Base-by-base conservation (phyloP, 495 filamentous ascomycete genomes). In the Trichoderma asperelloides region DNA sequence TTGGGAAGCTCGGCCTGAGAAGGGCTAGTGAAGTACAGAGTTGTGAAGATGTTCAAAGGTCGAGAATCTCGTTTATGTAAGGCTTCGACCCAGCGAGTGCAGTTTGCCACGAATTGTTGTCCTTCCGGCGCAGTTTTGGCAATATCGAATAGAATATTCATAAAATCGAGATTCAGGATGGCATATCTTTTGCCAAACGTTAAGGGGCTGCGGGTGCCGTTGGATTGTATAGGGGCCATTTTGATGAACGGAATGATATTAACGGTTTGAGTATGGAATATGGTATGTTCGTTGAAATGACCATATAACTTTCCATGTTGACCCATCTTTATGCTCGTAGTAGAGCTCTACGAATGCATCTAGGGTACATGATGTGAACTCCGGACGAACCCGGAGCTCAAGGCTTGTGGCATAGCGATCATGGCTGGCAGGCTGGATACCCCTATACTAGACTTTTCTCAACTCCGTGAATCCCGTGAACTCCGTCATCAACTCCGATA, bases 81-180 rank as follows among this genome's bases (percentile, higher is more conserved):
- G 2, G 78, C 74, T 18, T 77, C 68, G 63, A 78, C 80, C 79
- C 79, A 82, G 28, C 65, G 51, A 13, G 68, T 67, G 49, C 65
- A 70, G 51, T 68, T 75, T 37, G 63, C 39, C 66, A 78, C 74
- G 37, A 73, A 78, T 33, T 43, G 63, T 21, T 67, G 23, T 40
- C 79, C 79, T 18, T 76, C 75, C 0, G 70, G 21, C 2, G 77
- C 78, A 27, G 70, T 63, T 33, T 73, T 68, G 55, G 78, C 62
- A 21, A 71, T 63, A 40, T 73, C 68, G 30, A 80, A 73, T 16
- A 82, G 73, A 16, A 74, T 55, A n/a, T 71, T 69, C 72, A 81
- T 82, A 67, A 76, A 70, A 70, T 82, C 78, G 18, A 82, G 71
- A 66, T 81, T 81, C n/a, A 82, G 77, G 67, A 82, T 69, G 0